Conservation (phyloP, 495 filamentous ascomycete species). For the Staphylotrichum longicolle region DNA sequence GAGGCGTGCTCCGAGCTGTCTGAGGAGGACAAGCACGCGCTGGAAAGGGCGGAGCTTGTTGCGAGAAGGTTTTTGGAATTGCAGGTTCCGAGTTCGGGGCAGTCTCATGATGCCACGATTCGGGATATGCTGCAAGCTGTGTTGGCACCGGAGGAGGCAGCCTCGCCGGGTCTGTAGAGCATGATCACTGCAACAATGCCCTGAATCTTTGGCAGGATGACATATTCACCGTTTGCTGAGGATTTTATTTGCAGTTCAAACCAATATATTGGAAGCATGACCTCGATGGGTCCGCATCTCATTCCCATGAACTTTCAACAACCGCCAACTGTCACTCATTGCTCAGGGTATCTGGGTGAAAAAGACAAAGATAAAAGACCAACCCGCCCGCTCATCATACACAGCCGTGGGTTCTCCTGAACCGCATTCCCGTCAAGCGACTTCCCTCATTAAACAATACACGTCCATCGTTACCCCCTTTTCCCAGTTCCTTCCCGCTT, state of each 20-base stretch:
- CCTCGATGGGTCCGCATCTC: not conserved
- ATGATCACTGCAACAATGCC: not conserved
- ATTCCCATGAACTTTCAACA: not conserved
- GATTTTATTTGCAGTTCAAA: not conserved
- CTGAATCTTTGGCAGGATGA: not conserved
- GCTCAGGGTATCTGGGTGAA: slow-evolving; percentile 10
- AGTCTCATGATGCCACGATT: not conserved
- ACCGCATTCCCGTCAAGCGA: too few relatives aligned
- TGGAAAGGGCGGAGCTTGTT: slow-evolving; percentile 22
- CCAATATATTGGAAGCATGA: not conserved
- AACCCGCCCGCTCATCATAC: not conserved
- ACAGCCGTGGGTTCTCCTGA: not conserved
- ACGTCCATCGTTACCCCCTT: not conserved
- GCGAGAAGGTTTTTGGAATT: slow-evolving; percentile 26
- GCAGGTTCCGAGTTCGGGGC: slow-evolving; percentile 7
- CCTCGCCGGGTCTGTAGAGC: too few relatives aligned
- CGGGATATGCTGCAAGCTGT: slow-evolving; percentile 18
- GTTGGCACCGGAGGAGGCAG: not conserved
- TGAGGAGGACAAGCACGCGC: slow-evolving; percentile 19
- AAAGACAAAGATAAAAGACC: not conserved
- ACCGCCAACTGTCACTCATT: not conserved
- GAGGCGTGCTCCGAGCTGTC: slow-evolving; percentile 14
- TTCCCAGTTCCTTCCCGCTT: not conserved
- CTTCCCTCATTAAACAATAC: not conserved
- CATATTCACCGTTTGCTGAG: not conserved